phyloP scores from a whole-genome alignment of 805 yeast genomes.

The Blastobotrys parvus region DNA sequence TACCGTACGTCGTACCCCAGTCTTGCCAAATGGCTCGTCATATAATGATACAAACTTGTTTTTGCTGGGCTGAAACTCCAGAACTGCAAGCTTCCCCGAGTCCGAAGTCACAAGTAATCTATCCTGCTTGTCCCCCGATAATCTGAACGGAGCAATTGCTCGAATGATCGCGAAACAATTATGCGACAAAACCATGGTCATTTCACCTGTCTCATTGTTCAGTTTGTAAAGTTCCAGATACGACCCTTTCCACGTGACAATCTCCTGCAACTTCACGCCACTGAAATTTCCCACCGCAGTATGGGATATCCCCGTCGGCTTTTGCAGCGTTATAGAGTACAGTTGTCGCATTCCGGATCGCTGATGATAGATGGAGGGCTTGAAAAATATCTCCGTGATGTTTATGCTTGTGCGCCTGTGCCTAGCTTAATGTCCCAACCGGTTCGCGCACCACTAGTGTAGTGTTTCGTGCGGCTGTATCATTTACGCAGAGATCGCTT shows the following conservation, averaged over 20 bases:
- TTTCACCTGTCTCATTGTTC: constrained; percentile 48
- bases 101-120: constrained; percentile 65
- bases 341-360: too few species aligned
- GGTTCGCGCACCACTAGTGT: too few species aligned
- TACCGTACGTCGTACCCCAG: constrained; percentile 63
- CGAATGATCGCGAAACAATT: constrained; percentile 54
- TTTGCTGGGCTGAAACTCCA: constrained; percentile 37
- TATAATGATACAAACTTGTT: constrained; percentile 37
- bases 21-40: constrained; percentile 58
- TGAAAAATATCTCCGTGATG: too few species aligned
- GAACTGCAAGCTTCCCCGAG: constrained; percentile 59
- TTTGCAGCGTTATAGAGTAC: constrained; percentile 64
- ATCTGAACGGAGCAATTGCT: constrained; percentile 40
- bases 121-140: constrained; percentile 48
- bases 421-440: too few species aligned
- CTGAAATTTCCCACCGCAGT: constrained; percentile 65
- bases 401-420: too few species aligned
- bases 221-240: constrained; percentile 45
- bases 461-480: too few species aligned
- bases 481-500: too few species aligned
- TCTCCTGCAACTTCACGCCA: constrained; percentile 50
- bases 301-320: constrained; percentile 43
- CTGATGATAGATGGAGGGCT: too few species aligned
- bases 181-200: constrained; percentile 36
- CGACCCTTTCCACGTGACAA: constrained; percentile 50